Evolutionary conservation across 2,329 filamentous ascomycete species (phyloP).

Genomic region (Penicillium sp.): DNA sequence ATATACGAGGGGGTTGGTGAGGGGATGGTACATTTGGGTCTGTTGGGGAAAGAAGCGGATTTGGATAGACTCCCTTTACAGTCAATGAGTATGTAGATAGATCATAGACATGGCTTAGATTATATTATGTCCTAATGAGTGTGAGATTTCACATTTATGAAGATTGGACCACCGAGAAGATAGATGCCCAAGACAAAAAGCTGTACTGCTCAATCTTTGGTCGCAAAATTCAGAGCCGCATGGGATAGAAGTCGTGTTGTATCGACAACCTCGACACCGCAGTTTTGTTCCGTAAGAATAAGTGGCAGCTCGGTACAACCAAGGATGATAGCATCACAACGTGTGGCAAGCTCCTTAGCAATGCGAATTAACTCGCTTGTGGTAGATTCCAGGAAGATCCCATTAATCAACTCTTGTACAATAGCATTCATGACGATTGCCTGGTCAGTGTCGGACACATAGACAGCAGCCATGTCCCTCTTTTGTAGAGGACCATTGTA

Average conservation of each 20-base stretch:
- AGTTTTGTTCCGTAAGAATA: conserved; percentile 7
- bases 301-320: conserved; percentile 11
- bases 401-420: not conserved
- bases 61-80: conserved; percentile 14
- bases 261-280: conserved; percentile 4
- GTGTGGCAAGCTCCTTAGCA: conserved; percentile 2
- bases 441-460: conserved; percentile 1
- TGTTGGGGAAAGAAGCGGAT: conserved; percentile 19
- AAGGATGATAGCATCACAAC: conserved; percentile 10
- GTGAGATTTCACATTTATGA: not conserved
- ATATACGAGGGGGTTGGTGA: conserved; percentile 62
- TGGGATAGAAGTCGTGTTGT: conserved; percentile 7
- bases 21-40: conserved; percentile 50
- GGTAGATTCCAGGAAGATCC: not conserved
- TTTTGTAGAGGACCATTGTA: conserved; percentile 4
- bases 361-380: not conserved
- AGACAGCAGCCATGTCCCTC: conserved; percentile 3
- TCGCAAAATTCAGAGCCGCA: conserved; percentile 7
- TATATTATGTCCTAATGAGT: not conserved
- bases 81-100: conserved; percentile 1
- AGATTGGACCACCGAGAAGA: not conserved
- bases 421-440: not conserved
- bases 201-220: not conserved
- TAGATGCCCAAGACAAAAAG: not conserved
- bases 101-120: not conserved